Base-by-base conservation (phyloP, 768 basidiomycete genomes). In the Rickenella mellea region DNA sequence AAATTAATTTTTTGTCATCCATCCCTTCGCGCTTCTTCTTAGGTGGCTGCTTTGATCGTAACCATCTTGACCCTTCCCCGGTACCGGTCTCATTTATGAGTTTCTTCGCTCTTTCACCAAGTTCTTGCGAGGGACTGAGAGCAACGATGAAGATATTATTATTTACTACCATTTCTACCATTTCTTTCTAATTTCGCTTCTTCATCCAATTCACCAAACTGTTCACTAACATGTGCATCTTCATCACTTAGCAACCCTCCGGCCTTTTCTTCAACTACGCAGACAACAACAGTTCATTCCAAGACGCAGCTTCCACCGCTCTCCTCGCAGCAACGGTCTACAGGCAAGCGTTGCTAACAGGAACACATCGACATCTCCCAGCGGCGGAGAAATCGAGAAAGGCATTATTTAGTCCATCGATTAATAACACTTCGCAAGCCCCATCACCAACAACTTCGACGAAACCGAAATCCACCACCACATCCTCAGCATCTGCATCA, bases 291-390 rank as follows among this genome's bases (percentile, higher is more conserved):
- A 59, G 57, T 5, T 75, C 74, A 42, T 93, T 93, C 55, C 66
- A 72, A 50, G 90, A 93, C 46, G 74, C 79, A 0, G 58, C 88
- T 0, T 78, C 79, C 8, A 81, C 85, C 0, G 78, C 86, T 0
- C 69, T 93, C 36, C 65, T 92, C 33, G 85, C 87, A 0, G 68
- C 75, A 47, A 78, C 83, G 0, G 82, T 89, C 1, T 92, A 84
- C 59, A 75, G 86, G 2, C 64, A 83, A 39, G 73, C 84, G 0
- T 60, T 80, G 2, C 52, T 85, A 17, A 55, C 67, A 31, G 64
- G 66, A 21, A 63, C 72, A 12, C 66, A 74, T 43, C 65, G 62
- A 0, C 59, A 73, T 52, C 50, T 90, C 21, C 68, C 75, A 0
- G 51, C 62, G 3, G 86, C 86, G 1, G 83, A 85, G 52, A 56